These are phyloP conservation scores for Hypomontagnella monticulosa DNA, from an alignment of 495 filamentous ascomycete genomes.

Conservation along the genomic window DNA sequence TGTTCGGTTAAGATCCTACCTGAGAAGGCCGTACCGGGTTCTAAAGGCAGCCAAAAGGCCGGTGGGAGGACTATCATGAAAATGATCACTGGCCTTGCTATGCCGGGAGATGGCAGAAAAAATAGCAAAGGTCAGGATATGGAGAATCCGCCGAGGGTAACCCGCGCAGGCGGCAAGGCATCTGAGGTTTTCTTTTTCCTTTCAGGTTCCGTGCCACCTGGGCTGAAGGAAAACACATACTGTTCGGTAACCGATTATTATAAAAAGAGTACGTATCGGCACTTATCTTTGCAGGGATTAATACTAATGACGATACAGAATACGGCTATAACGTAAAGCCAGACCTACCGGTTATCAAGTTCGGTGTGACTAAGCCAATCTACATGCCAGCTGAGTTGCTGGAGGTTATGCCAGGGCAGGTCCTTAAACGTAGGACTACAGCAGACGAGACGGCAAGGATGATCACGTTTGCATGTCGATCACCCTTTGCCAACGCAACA, in stretches of 20 bases:
- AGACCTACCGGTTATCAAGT: conserved; percentile 72
- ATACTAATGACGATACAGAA: conserved; percentile 43
- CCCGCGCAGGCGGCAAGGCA: conserved; percentile 52
- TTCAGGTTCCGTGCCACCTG: conserved; percentile 31
- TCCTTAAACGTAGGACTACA: conserved; percentile 63
- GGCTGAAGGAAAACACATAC: conserved; percentile 35
- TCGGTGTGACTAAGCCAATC: conserved; percentile 66
- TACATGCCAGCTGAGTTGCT: conserved; percentile 77
- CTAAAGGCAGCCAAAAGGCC: conserved; percentile 49
- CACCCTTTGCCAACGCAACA: conserved; percentile 69
- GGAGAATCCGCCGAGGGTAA: conserved; percentile 48
- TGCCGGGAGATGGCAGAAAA: conserved; percentile 12
- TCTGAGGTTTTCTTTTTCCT: conserved; percentile 60
- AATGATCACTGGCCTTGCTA: conserved; percentile 21
- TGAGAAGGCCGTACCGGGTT: conserved; percentile 57
- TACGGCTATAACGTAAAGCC: conserved; percentile 44
- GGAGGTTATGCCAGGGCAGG: conserved; percentile 71
- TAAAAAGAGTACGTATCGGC: conserved; percentile 39
- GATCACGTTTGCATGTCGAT: conserved; percentile 74
- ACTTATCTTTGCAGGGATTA: neutral
- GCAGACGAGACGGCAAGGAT: conserved; percentile 68
- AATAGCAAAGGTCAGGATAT: neutral
- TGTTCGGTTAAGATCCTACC: conserved; percentile 53
- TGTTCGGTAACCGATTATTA: conserved; percentile 51
- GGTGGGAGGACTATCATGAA: conserved; percentile 5